A percentile compares a stretch with the other conserved stretches of the same genome.
phyloP scores from a whole-genome alignment of 805 yeast genomes.

The Ogataea thermomethanolica region DNA sequence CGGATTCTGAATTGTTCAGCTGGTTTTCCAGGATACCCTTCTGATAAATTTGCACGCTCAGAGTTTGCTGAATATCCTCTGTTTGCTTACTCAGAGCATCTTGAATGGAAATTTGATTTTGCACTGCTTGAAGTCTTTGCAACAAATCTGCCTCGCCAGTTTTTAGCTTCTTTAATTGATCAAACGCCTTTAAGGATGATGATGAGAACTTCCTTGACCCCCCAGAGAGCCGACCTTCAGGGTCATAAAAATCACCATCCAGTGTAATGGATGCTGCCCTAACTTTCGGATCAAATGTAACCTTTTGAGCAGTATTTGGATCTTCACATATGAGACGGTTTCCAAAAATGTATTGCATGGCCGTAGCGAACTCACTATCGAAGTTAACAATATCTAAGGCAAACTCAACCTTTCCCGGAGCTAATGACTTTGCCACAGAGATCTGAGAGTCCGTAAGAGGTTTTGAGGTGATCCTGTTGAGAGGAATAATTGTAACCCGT shows the following conservation, averaged over 20 bases:
- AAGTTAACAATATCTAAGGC: slow-evolving; percentile 80
- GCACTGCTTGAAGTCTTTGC: slow-evolving; percentile 38
- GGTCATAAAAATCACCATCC: slow-evolving; percentile 94
- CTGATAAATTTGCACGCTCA: slow-evolving; percentile 57
- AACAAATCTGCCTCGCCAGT: slow-evolving; percentile 39
- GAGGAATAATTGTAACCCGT: slow-evolving; percentile 87
- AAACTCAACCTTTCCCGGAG: slow-evolving; percentile 84
- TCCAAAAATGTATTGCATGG: slow-evolving; percentile 92
- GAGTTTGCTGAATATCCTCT: slow-evolving; percentile 52
- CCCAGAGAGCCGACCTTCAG: slow-evolving; percentile 93
- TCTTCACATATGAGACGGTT: slow-evolving; percentile 82
- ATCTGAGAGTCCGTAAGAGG: slow-evolving; percentile 50
- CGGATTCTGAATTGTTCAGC: slow-evolving; percentile 52
- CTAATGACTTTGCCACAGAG: slow-evolving; percentile 63
- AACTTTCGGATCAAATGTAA: slow-evolving; percentile 83
- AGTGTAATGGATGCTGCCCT: slow-evolving; percentile 80
- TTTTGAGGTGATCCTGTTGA: slow-evolving; percentile 75
- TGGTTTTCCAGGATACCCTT: slow-evolving; percentile 52
- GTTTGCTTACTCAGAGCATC: slow-evolving; percentile 47
- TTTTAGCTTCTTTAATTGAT: slow-evolving; percentile 48
- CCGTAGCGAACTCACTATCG: slow-evolving; percentile 64
- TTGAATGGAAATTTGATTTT: slow-evolving; percentile 40
- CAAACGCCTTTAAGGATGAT: slow-evolving; percentile 61
- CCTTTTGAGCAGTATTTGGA: slow-evolving; percentile 80
- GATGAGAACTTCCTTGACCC: slow-evolving; percentile 71